These are phyloP conservation scores for Ophiocordyceps polyrhachis-furcata DNA, from an alignment of 2,329 filamentous ascomycete genomes.

Conservation along the genomic window DNA sequence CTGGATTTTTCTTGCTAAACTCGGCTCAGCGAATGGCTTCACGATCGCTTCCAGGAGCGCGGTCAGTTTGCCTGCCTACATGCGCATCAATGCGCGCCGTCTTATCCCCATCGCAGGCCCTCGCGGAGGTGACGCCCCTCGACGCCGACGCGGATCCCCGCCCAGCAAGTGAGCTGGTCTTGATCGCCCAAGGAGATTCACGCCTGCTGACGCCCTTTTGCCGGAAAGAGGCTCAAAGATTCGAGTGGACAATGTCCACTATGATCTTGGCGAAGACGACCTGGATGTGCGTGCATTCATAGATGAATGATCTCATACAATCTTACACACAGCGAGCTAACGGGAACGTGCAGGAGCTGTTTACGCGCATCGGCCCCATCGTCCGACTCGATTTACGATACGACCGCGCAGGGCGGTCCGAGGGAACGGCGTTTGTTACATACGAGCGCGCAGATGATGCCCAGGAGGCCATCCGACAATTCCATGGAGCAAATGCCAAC, in stretches of 20 bases:
- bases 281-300: slow-evolving; percentile 39
- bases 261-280: slow-evolving; percentile 73
- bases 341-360: slow-evolving; percentile 45
- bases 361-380: slow-evolving; percentile 58
- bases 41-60: slow-evolving; percentile 72
- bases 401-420: slow-evolving; percentile 74
- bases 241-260: slow-evolving; percentile 79
- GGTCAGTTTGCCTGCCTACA: slow-evolving; percentile 20
- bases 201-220: slow-evolving; percentile 14
- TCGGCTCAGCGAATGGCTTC: slow-evolving; percentile 64
- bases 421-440: slow-evolving; percentile 68
- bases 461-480: slow-evolving; percentile 55
- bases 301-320: background rate
- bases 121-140: slow-evolving; percentile 21
- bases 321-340: slow-evolving; percentile 9
- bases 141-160: slow-evolving; percentile 24
- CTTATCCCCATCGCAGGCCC: slow-evolving; percentile 10
- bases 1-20: slow-evolving; percentile 2
- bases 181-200: too few species aligned
- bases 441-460: slow-evolving; percentile 59
- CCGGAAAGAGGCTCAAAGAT: slow-evolving; percentile 47
- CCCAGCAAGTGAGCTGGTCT: slow-evolving; percentile 15
- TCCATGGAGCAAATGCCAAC: slow-evolving; percentile 79
- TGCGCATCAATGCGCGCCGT: background rate
- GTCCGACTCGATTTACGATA: slow-evolving; percentile 53